phyloP scores from a whole-genome alignment of 2,329 filamentous ascomycete species.

The Endoconidiophora laricicola region DNA sequence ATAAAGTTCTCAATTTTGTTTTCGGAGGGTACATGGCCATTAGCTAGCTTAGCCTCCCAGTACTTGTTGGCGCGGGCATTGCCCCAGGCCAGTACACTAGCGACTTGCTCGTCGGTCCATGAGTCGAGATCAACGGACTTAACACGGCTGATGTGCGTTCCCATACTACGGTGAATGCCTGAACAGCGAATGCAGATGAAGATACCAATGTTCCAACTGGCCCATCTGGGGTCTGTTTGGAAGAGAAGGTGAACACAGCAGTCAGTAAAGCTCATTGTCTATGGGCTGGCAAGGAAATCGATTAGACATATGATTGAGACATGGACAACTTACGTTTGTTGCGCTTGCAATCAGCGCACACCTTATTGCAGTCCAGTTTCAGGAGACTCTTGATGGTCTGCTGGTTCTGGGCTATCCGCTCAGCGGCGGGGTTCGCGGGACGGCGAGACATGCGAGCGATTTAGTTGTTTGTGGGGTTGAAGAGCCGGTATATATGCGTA shows the following conservation, averaged over 20 bases:
- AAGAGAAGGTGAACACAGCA: slow-evolving; percentile 2
- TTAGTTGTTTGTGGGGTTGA: not conserved
- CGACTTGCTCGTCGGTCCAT: slow-evolving; percentile 96
- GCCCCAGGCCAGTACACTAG: slow-evolving; percentile 88
- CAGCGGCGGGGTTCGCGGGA: slow-evolving; percentile 58
- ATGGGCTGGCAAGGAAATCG: slow-evolving; percentile 6
- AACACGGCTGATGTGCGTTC: slow-evolving; percentile 93
- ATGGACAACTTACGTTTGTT: slow-evolving; percentile 64
- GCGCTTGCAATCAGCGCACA: slow-evolving; percentile 94
- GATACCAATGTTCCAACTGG: slow-evolving; percentile 94
- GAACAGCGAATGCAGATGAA: slow-evolving; percentile 98
- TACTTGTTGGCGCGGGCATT: slow-evolving; percentile 96
- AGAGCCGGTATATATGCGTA: too few species aligned
- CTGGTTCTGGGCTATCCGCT: slow-evolving; percentile 84
- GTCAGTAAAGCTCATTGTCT: not conserved
- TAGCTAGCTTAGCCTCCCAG: slow-evolving; percentile 88
- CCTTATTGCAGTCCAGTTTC: slow-evolving; percentile 90
- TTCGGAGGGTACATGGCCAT: slow-evolving; percentile 85
- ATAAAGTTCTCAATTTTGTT: slow-evolving; percentile 99
- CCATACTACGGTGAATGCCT: slow-evolving; percentile 96
- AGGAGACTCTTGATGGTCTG: slow-evolving; percentile 85
- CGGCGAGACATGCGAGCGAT: slow-evolving; percentile 55
- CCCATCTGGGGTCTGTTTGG: slow-evolving; percentile 78
- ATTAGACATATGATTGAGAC: not conserved
- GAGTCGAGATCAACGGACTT: slow-evolving; percentile 96